A percentile compares a stretch with the other conserved stretches of the same genome.
These are phyloP conservation scores for Funneliformis mosseae DNA, from an alignment of 192 early-diverging fungal species.

Conservation along the genomic window DNA sequence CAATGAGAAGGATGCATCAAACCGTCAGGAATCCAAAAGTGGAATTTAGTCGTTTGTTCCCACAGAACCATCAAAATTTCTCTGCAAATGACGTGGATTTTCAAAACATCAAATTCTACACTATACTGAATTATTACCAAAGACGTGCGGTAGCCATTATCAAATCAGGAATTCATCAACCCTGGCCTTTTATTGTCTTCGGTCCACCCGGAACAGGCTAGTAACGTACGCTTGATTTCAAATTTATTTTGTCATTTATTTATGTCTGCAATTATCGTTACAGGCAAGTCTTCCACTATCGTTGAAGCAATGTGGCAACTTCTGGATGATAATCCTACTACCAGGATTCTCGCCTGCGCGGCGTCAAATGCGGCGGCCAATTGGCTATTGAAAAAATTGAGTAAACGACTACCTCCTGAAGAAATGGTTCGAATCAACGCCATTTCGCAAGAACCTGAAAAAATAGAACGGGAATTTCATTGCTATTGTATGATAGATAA, in stretches of 20 bases:
- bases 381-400: not conserved
- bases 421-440: slow-evolving; percentile 1
- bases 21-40: not conserved
- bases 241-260: not conserved
- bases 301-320: not conserved
- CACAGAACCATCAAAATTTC: not conserved
- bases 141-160: not conserved
- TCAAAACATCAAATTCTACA: not conserved
- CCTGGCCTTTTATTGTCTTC: slow-evolving; percentile 1
- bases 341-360: not conserved
- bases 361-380: not conserved
- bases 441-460: not conserved
- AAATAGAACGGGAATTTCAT: not conserved
- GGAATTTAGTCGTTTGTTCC: not conserved
- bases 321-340: not conserved
- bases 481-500: not conserved
- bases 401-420: not conserved
- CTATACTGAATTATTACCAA: not conserved
- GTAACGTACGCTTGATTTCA: no score
- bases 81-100: not conserved
- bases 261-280: not conserved
- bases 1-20: slow-evolving; percentile 5
- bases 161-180: not conserved
- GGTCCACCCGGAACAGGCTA: not conserved
- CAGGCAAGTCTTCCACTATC: not conserved